phyloP scores from a whole-genome alignment of 1,284 basidiomycete genomes.

The Xerocomus minutiporus region DNA sequence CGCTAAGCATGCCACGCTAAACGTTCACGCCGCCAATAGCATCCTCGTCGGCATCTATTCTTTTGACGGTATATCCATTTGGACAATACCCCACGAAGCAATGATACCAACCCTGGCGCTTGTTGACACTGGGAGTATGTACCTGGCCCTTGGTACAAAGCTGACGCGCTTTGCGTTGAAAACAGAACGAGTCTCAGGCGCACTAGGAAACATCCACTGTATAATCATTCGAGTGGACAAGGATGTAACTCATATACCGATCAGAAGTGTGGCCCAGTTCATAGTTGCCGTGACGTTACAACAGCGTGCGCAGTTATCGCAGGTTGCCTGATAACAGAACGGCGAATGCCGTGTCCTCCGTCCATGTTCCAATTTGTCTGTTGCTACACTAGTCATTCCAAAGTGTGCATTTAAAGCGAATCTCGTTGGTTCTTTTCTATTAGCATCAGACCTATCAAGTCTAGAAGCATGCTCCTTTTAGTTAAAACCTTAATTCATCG shows the following conservation, averaged over 20 bases:
- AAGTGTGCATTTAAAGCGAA: conserved; percentile 11
- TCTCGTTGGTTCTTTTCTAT: conserved; percentile 20
- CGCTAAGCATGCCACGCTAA: conserved; percentile 6
- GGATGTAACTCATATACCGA: neutral
- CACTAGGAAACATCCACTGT: neutral
- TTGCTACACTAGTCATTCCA: neutral
- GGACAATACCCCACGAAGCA: conserved; percentile 4
- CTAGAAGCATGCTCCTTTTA: conserved; percentile 28
- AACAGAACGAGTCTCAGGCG: neutral
- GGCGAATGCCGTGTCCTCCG: neutral
- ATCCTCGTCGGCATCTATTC: conserved; percentile 8
- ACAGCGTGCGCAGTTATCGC: neutral
- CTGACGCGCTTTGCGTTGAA: neutral
- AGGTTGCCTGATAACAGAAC: neutral
- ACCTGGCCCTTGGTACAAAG: neutral
- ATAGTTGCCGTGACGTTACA: neutral
- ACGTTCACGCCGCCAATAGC: conserved; percentile 6
- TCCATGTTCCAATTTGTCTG: no score
- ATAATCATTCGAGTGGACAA: neutral
- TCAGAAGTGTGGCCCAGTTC: neutral
- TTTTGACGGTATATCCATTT: conserved; percentile 9
- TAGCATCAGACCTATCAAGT: conserved; percentile 20
- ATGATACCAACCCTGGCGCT: conserved; percentile 4
- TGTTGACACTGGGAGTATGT: neutral
- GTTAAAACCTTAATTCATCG: conserved; percentile 29